Percentiles rank a stretch among this genome's conserved stretches.
Evolutionary conservation across 1,284 basidiomycete genomes (phyloP).

Genomic region (Ganoderma meredithae): DNA sequence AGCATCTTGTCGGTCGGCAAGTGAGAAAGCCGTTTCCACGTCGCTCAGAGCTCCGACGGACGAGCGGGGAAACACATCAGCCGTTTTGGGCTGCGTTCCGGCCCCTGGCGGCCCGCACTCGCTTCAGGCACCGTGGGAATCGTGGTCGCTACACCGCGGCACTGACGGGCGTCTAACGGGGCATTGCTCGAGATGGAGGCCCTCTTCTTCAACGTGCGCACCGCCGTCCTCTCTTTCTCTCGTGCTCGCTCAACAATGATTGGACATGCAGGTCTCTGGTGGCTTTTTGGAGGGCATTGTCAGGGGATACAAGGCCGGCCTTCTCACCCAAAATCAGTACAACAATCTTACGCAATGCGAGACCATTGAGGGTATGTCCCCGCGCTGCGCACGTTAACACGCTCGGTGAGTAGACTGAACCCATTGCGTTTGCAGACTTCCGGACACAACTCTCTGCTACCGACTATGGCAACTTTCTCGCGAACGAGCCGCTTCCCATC

Average conservation of each 20-base stretch:
- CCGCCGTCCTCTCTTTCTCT: neutral
- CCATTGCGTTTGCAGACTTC: conserved; percentile 67
- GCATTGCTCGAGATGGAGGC: conserved; percentile 71
- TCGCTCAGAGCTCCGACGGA: neutral
- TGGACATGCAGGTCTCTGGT: conserved; percentile 63
- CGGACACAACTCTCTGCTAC: conserved; percentile 93
- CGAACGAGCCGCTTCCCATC: conserved; percentile 95
- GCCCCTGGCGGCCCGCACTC: conserved; percentile 22
- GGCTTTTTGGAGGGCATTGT: conserved; percentile 95
- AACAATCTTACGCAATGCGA: conserved; percentile 97
- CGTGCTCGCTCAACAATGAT: conserved; percentile 6
- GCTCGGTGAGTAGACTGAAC: neutral
- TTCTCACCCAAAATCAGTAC: conserved; percentile 91
- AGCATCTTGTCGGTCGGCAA: conserved; percentile 12
- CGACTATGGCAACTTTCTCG: conserved; percentile 98
- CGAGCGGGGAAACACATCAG: neutral
- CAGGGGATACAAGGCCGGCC: conserved; percentile 93
- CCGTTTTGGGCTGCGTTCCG: neutral
- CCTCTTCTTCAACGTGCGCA: conserved; percentile 83
- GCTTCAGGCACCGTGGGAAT: conserved; percentile 26
- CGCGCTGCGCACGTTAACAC: neutral
- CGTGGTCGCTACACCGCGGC: conserved; percentile 18
- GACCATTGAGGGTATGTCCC: conserved; percentile 83
- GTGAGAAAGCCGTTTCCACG: conserved; percentile 12
- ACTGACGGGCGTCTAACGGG: conserved; percentile 16